phyloP scores from a whole-genome alignment of 176 grass and related monocot species.

The Eleusine indica region DNA sequence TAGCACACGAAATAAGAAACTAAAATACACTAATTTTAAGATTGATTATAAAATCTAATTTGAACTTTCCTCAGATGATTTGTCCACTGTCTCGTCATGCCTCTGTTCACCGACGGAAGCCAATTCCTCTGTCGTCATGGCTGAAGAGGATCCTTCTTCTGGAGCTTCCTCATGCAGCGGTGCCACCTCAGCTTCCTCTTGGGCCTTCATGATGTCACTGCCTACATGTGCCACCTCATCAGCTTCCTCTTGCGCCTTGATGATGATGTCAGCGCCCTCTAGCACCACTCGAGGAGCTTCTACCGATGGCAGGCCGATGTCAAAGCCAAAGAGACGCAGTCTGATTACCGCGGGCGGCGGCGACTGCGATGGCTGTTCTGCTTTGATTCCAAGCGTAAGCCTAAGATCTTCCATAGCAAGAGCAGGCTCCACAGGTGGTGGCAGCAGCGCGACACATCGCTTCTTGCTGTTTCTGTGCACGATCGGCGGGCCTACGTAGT shows the following conservation, averaged over 20 bases:
- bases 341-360: neutral
- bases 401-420: neutral
- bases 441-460: neutral
- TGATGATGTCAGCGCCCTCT: neutral
- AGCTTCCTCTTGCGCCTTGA: neutral
- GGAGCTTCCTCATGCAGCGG: neutral
- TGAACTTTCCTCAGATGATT: neutral
- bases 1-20: neutral
- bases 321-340: slow-evolving; percentile 42
- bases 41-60: neutral
- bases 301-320: neutral
- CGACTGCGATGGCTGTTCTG: neutral
- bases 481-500: slow-evolving; percentile 18
- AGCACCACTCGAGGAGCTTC: neutral
- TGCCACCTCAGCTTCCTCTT: neutral
- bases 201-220: too few relatives aligned
- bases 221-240: too few relatives aligned
- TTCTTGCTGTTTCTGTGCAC: slow-evolving; percentile 3
- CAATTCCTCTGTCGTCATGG: neutral
- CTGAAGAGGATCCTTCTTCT: neutral
- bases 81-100: neutral
- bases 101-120: neutral
- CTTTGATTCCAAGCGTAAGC: neutral
- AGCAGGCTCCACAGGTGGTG: neutral
- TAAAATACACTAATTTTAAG: neutral